A percentile compares a stretch with the other conserved stretches of the same genome.
These are phyloP conservation scores for Sapria himalayana DNA, from an alignment of 345 rosid genomes.

Conservation along the genomic window DNA sequence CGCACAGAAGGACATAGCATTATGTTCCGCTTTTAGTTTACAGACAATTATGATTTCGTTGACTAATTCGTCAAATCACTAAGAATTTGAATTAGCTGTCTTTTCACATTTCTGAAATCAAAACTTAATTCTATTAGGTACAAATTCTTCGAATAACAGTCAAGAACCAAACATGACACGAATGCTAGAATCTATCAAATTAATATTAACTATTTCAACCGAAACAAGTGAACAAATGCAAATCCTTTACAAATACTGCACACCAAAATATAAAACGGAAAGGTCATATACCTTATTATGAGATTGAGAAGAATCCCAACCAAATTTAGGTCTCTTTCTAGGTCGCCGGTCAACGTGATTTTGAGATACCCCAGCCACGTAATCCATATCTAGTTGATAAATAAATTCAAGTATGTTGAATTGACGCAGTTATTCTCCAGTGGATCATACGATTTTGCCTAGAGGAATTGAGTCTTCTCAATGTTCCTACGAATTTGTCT, in stretches of 20 bases:
- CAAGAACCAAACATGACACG: too few species aligned
- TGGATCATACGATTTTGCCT: too few species aligned
- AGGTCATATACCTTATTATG: conserved; percentile 20
- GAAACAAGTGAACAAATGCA: not conserved
- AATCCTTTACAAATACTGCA: not conserved
- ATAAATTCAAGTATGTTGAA: too few species aligned
- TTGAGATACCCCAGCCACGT: conserved; percentile 23
- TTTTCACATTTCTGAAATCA: not conserved
- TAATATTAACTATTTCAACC: not conserved
- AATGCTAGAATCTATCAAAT: not conserved
- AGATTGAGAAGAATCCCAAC: conserved; percentile 30
- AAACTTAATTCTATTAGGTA: not conserved
- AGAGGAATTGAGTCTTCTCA: too few species aligned
- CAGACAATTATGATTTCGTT: too few species aligned
- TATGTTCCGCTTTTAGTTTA: too few species aligned
- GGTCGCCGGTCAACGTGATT: conserved; percentile 45
- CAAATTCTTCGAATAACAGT: too few species aligned
- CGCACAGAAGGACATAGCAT: too few species aligned
- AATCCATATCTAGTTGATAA: conserved; percentile 32
- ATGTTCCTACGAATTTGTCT: too few species aligned
- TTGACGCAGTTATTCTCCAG: too few species aligned
- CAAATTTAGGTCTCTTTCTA: conserved; percentile 34
- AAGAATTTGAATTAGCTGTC: too few species aligned
- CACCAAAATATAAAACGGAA: not conserved
- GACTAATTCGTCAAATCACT: too few species aligned